Evolutionary conservation across 192 early-diverging fungal species (phyloP).

Genomic region (Coemansia guatemalensis): DNA sequence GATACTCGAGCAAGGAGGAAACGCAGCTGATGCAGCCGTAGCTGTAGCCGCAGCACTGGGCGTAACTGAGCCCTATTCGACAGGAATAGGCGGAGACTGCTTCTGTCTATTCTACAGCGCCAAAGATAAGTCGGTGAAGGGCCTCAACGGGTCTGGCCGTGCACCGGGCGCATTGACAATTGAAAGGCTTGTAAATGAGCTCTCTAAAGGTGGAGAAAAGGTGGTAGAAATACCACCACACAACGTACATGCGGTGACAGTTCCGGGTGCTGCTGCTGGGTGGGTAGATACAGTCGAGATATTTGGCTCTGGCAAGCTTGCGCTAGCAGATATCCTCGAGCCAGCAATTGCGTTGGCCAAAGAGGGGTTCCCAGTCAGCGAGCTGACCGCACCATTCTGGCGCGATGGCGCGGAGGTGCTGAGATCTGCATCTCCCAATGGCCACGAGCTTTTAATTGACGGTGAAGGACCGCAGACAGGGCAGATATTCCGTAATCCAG

Average conservation of each 20-base stretch:
- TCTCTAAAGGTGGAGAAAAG: constrained; percentile 18
- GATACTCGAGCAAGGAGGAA: constrained; percentile 67
- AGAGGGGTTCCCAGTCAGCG: constrained; percentile 62
- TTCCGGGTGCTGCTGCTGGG: constrained; percentile 74
- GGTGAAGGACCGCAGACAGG: constrained; percentile 56
- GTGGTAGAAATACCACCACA: constrained; percentile 27
- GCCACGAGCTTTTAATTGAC: constrained; percentile 55
- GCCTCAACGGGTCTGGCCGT: constrained; percentile 64
- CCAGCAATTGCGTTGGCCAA: constrained; percentile 73
- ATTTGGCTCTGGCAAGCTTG: constrained; percentile 65
- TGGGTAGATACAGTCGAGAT: constrained; percentile 66
- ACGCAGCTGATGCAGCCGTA: constrained; percentile 74
- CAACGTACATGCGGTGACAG: constrained; percentile 59
- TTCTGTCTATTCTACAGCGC: constrained; percentile 78
- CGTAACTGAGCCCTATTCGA: constrained; percentile 70
- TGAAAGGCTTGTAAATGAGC: constrained; percentile 34
- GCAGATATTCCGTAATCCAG: constrained; percentile 62
- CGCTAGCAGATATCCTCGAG: constrained; percentile 56
- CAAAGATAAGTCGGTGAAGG: constrained; percentile 55
- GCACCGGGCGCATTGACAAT: constrained; percentile 59
- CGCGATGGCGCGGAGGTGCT: constrained; percentile 22
- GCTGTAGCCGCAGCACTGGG: constrained; percentile 69
- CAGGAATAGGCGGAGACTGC: constrained; percentile 78
- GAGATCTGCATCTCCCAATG: constrained; percentile 19
- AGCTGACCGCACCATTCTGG: constrained; percentile 55